A percentile compares a stretch with the other conserved stretches of the same genome.
phyloP scores from a whole-genome alignment of 2,329 filamentous ascomycete genomes.

The Cercospora beticola region DNA sequence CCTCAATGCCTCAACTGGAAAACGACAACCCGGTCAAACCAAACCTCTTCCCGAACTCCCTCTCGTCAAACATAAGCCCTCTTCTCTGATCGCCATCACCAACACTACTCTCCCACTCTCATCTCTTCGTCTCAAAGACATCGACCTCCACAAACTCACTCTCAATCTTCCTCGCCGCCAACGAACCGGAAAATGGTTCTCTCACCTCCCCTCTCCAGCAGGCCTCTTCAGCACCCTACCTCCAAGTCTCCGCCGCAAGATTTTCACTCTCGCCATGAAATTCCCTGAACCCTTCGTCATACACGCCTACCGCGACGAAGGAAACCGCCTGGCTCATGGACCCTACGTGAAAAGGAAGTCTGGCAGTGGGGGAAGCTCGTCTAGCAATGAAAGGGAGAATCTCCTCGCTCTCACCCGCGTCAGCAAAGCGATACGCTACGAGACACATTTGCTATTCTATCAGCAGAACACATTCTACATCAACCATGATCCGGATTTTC shows the following conservation, averaged over 20 bases:
- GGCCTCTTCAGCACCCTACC: constrained; percentile 10
- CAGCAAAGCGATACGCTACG: constrained; percentile 3
- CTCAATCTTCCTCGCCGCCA: background rate
- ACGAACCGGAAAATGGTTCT: constrained; percentile 9
- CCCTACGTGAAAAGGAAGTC: background rate
- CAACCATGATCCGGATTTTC: constrained; percentile 2
- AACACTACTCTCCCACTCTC: background rate
- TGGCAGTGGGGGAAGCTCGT: background rate
- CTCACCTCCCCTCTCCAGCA: constrained; percentile 4
- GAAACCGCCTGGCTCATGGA: background rate
- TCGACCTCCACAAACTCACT: constrained; percentile 12
- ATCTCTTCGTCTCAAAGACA: constrained; percentile 3
- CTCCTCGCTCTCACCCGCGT: constrained; percentile 9
- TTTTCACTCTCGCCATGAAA: constrained; percentile 3
- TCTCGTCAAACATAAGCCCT: background rate
- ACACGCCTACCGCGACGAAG: constrained; percentile 12
- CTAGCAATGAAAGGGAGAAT: background rate
- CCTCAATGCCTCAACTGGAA: background rate
- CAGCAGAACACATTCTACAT: constrained; percentile 10
- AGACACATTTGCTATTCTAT: constrained; percentile 13
- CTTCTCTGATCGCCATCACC: background rate
- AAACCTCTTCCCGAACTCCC: background rate
- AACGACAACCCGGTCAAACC: background rate
- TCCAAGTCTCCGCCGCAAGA: background rate
- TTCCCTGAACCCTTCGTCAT: constrained; percentile 4